phyloP scores from a whole-genome alignment of 441 rosid genomes.

The Gossypium lobatum region DNA sequence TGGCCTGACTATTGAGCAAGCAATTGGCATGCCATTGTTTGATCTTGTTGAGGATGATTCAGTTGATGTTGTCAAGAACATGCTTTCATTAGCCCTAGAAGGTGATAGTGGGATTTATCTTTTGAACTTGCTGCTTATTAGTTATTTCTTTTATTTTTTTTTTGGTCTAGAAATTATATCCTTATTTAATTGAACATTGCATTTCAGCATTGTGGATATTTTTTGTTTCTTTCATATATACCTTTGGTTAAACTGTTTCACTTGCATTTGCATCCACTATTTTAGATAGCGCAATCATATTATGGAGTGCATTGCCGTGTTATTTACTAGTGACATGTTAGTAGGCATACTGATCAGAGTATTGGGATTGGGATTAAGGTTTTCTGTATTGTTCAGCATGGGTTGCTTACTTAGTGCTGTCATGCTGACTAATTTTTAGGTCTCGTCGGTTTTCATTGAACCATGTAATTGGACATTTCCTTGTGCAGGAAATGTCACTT shows the following conservation, averaged over 20 bases:
- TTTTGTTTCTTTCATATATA: constrained; percentile 1
- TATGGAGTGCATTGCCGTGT: background rate
- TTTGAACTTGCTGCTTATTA: constrained; percentile 12
- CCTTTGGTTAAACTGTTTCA: background rate
- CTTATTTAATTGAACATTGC: background rate
- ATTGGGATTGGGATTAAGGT: background rate
- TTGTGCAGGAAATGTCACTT: background rate
- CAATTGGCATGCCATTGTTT: constrained; percentile 54
- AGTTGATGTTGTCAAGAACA: constrained; percentile 28
- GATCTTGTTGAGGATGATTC: constrained; percentile 52
- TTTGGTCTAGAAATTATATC: background rate
- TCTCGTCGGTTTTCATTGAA: background rate
- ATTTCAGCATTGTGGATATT: background rate
- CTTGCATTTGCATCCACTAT: background rate
- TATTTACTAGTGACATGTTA: background rate
- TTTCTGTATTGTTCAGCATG: background rate
- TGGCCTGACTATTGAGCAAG: constrained; percentile 63
- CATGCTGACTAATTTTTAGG: background rate
- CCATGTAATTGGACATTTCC: background rate
- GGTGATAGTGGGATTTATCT: constrained; percentile 34
- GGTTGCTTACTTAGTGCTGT: background rate
- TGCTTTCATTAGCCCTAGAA: constrained; percentile 48
- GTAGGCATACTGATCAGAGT: background rate
- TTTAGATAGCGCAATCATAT: background rate
- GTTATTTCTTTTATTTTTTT: constrained; percentile 11